Evolutionary conservation across 768 basidiomycete species (phyloP), one percentile per base, ranked within the genome.

Genomic region (Dentipellis sp.): DNA sequence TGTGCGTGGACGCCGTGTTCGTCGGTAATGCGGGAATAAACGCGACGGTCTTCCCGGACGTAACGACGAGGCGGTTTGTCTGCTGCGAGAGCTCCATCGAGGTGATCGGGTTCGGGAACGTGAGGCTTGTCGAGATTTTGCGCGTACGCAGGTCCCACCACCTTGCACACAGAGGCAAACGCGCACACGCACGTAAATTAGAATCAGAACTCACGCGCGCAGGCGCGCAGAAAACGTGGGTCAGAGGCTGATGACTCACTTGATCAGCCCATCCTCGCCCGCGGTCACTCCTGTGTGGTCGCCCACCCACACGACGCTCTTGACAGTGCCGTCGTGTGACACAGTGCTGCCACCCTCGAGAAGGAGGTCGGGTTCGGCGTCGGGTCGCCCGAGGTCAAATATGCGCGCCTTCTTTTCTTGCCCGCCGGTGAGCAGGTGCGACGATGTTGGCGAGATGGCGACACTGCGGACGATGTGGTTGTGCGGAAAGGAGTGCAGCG

Each of bases 381-480:
- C 92, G 48, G 93, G 89, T 50, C 86, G 76, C 53, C 75, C 74
- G 45, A 99, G 79, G 72, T 98, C 92, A 68, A 97, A 99, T 66
- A 98, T 83, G 61, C 97, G 81, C 52, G 95, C 88, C 73, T 92
- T 95, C 79, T 97, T 98, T 71, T 98, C 97, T 73, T 97, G 89
- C 1, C 95, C 95, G 52, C 94, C 95, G 19, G 90, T 91, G 57
- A 95, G 77, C 57, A 94, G 78, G 68, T 83, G 86, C 4, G 78
- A 75, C 19, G 79, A 71, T 50, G 73, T 72, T 6, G 89, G 84
- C 29, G 91, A 91, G 62, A 97, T 72, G 19, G 94, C 94, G 54
- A 97, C 91, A 49, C 86, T 93, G 62, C 94, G 89, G 64, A 99
- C 97, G 67, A 99, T 99, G 73, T 98, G 97, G 66, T 94, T 89